Evolutionary conservation across 1,284 basidiomycete genomes (phyloP).

Genomic region (Volvariella volvacea): DNA sequence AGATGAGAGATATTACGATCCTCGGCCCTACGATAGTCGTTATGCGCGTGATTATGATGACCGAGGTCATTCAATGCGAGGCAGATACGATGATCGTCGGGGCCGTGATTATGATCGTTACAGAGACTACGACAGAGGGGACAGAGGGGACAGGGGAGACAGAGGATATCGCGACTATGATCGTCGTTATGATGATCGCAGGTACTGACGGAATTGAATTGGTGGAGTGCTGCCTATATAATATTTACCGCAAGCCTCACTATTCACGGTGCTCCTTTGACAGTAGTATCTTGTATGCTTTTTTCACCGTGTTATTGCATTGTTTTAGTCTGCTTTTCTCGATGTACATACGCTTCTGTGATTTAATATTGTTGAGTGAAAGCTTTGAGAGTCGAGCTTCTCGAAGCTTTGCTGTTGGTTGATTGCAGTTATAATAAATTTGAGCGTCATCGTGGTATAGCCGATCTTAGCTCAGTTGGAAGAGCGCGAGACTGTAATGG

Average conservation of each 20-base stretch:
- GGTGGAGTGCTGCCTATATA: no score
- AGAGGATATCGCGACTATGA: constrained; percentile 20
- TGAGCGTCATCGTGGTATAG: no score
- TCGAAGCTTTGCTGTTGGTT: no score
- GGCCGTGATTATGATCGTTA: constrained; percentile 36
- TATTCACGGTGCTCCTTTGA: no score
- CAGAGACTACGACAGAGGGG: constrained; percentile 23
- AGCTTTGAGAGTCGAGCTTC: no score
- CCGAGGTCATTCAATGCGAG: constrained; percentile 32
- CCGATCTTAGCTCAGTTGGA: constrained; percentile 41
- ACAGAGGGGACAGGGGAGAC: constrained; percentile 6
- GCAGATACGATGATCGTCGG: constrained; percentile 40
- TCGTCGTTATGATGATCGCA: constrained; percentile 17
- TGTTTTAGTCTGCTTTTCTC: no score
- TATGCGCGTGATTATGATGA: constrained; percentile 63
- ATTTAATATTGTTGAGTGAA: no score
- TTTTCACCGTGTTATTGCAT: no score
- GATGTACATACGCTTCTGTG: no score
- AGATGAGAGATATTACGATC: constrained; percentile 76
- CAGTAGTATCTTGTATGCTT: no score
- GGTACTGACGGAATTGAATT: constrained; percentile 6
- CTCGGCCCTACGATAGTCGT: constrained; percentile 73
- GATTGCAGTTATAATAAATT: no score
- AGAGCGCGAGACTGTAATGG: constrained; percentile 40
- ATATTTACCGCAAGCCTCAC: no score